Evolutionary conservation across 2,329 filamentous ascomycete genomes (phyloP).

Genomic region (Penicillium sp.): DNA sequence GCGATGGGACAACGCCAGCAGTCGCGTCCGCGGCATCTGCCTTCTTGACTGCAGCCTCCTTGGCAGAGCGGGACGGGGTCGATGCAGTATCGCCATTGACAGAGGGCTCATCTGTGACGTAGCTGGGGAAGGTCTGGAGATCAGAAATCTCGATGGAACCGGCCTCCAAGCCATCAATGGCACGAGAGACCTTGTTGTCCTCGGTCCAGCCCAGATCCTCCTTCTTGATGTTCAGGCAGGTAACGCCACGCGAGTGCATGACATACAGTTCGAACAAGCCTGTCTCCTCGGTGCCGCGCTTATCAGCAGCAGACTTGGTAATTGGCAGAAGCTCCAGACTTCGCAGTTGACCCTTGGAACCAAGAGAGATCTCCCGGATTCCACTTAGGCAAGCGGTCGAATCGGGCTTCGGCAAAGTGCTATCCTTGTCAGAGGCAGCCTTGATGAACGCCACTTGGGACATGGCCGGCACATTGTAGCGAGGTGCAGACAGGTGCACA

Average conservation of each 20-base stretch:
- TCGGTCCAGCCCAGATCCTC: conserved; percentile 88
- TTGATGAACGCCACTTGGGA: conserved; percentile 87
- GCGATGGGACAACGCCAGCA: conserved; percentile 30
- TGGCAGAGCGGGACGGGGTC: conserved; percentile 42
- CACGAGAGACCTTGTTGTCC: conserved; percentile 82
- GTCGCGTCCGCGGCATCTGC: conserved; percentile 29
- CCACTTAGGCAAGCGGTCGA: conserved; percentile 97
- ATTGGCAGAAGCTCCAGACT: conserved; percentile 86
- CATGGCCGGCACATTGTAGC: conserved; percentile 79
- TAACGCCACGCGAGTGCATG: conserved; percentile 97
- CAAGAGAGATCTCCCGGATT: conserved; percentile 91
- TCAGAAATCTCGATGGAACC: conserved; percentile 76
- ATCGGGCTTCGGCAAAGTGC: conserved; percentile 78
- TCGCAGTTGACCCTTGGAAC: conserved; percentile 80
- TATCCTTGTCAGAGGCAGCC: conserved; percentile 72
- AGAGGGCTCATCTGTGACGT: conserved; percentile 47
- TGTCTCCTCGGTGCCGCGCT: conserved; percentile 66
- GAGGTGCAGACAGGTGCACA: conserved; percentile 89
- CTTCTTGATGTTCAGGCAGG: conserved; percentile 82
- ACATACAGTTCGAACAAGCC: conserved; percentile 92
- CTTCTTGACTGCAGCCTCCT: conserved; percentile 47
- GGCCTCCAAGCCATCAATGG: conserved; percentile 74
- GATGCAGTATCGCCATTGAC: conserved; percentile 48
- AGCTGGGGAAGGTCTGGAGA: conserved; percentile 57
- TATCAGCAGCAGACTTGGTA: conserved; percentile 54